Conservation (phyloP, 192 early-diverging fungal species). For the Rhizoclosmatium sp. region DNA sequence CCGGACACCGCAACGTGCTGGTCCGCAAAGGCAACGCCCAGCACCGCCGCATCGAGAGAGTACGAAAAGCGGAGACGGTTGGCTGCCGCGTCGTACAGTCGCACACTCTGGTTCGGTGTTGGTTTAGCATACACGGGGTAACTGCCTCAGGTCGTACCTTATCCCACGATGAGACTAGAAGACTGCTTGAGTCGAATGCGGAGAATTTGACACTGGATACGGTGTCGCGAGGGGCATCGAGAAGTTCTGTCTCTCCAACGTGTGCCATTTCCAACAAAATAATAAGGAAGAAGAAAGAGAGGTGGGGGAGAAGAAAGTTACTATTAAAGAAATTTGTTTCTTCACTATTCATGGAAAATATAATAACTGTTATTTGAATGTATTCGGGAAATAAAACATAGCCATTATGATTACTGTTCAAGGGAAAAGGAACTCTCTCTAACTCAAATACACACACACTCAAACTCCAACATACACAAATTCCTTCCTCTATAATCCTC, state of each 20-base stretch:
- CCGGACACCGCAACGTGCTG: constrained; percentile 67
- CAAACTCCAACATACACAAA: too few relatives aligned
- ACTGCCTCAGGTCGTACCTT: constrained; percentile 57
- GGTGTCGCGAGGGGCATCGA: constrained; percentile 84
- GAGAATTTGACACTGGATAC: constrained; percentile 81
- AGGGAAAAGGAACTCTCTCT: too few relatives aligned
- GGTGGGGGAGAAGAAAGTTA: not conserved
- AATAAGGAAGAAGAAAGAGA: not conserved
- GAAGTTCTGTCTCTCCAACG: constrained; percentile 60
- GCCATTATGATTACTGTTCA: too few relatives aligned
- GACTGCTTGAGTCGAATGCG: constrained; percentile 65
- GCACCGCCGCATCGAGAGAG: constrained; percentile 73
- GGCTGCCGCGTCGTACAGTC: constrained; percentile 79
- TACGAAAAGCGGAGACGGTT: constrained; percentile 67
- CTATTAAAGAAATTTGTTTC: not conserved
- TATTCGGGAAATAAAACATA: too few relatives aligned
- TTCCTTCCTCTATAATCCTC: too few relatives aligned
- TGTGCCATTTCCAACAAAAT: constrained; percentile 1
- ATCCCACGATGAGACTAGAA: constrained; percentile 93
- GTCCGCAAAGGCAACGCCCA: constrained; percentile 79
- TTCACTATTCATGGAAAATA: not conserved
- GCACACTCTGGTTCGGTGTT: constrained; percentile 64
- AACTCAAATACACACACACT: too few relatives aligned
- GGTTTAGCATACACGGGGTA: not conserved
- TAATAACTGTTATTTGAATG: too few relatives aligned